phyloP scores from a whole-genome alignment of 2,329 filamentous ascomycete species.

The Emericellopsis atlantica region DNA sequence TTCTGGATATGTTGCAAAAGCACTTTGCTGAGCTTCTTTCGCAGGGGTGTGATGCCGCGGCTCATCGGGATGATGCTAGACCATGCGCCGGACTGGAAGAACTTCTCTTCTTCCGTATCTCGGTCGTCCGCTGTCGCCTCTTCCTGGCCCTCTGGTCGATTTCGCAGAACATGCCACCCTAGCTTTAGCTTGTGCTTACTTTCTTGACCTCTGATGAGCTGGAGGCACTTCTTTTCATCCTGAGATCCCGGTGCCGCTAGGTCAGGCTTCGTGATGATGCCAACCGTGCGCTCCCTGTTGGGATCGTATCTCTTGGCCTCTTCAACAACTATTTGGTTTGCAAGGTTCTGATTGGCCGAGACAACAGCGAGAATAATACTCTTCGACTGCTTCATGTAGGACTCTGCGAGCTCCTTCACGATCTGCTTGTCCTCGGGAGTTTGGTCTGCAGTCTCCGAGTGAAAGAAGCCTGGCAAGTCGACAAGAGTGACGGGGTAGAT shows the following conservation, averaged over 20 bases:
- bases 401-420: conserved; percentile 24
- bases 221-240: conserved; percentile 22
- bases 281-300: conserved; percentile 32
- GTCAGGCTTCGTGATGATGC: conserved; percentile 46
- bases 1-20: conserved; percentile 3
- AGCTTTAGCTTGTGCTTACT: conserved; percentile 16
- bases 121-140: conserved; percentile 7
- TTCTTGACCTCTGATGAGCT: conserved; percentile 14
- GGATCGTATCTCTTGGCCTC: conserved; percentile 28
- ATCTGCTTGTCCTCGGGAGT: conserved; percentile 14
- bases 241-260: conserved; percentile 20
- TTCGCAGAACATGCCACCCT: conserved; percentile 39
- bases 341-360: conserved; percentile 32
- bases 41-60: conserved; percentile 3
- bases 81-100: conserved; percentile 13
- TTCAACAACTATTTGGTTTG: conserved; percentile 37
- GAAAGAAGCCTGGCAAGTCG: conserved; percentile 37
- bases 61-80: conserved; percentile 4
- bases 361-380: conserved; percentile 47
- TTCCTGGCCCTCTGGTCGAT: conserved; percentile 17
- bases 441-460: conserved; percentile 16
- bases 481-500: conserved; percentile 36
- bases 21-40: conserved; percentile 5
- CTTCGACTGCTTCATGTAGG: conserved; percentile 43
- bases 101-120: conserved; percentile 12